Base-by-base conservation (phyloP, 306 rosid genomes). In the Rosa persica region DNA sequence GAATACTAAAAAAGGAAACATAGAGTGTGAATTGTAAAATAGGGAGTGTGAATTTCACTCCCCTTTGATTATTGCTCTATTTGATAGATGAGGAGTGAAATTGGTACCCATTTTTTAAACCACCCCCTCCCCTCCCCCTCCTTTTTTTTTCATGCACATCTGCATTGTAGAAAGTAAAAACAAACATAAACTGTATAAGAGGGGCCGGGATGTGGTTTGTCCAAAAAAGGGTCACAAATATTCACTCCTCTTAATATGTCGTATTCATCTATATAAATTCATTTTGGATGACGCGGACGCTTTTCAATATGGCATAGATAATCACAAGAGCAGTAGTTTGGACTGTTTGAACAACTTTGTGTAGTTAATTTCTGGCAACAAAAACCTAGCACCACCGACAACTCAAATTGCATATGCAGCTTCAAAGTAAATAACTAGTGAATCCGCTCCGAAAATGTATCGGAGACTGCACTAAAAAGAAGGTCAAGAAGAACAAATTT, bases 401-500 rank as follows among this genome's bases (percentile, higher is more conserved):
- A 17, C 49, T 52, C n/a, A 38, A 73, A 38, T n/a, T 54, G 38
- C 7, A 73, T 54, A 73, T 39, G 22, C 67, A 73, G 67, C 66
- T 20, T 23, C 48, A 60, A 51, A 52, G 34, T 72, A 20, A 51
- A 43, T 49, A 20, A 20, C 58, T 7, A 39, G 23, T 25, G 3
- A 54, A 15, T 8, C 3, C 46, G 42, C 25, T 20, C 25, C 13
- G 2, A 57, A 57, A 12, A 20, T n/a, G 62, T 27, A 17, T 38
- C 42, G 42, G 51, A 44, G 52, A 70, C 25, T 40, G 48, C 20
- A 0, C 54, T 57, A 27, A 51, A 72, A 72, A 72, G 64, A 70
- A 46, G 57, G 16, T 75, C 80, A 80, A 78, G 76, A 78, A 65
- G 54, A 83, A 15, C 70, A 73, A 72, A 55, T 52, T 39, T 70